phyloP scores from a whole-genome alignment of 1,139 yeast species.

The Meyerozyma carpophila region DNA sequence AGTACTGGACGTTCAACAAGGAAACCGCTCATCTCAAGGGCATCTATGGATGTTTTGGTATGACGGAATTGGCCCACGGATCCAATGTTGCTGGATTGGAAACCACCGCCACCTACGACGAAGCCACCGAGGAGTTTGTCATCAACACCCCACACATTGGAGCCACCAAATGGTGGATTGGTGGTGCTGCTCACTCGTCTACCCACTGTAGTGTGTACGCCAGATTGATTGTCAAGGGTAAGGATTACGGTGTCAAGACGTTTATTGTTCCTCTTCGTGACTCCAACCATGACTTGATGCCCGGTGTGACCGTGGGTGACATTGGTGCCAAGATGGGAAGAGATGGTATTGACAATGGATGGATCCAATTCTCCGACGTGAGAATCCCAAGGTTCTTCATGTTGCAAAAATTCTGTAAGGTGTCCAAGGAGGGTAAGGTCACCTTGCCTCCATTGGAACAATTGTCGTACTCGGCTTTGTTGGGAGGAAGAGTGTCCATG shows the following conservation, averaged over 20 bases:
- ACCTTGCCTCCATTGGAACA: conserved; percentile 42
- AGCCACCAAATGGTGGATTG: conserved; percentile 51
- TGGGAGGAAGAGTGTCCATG: conserved; percentile 44
- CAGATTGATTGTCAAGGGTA: conserved; percentile 37
- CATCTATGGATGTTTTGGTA: conserved; percentile 44
- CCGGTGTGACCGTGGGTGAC: conserved; percentile 42
- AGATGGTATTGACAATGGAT: conserved; percentile 46
- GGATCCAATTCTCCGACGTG: conserved; percentile 44
- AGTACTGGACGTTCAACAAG: conserved; percentile 36
- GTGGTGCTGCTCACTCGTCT: conserved; percentile 49
- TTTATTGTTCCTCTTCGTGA: conserved; percentile 45
- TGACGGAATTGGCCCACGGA: conserved; percentile 49
- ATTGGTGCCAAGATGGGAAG: conserved; percentile 49
- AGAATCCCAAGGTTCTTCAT: conserved; percentile 42
- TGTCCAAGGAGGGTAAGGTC: conserved; percentile 35
- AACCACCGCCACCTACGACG: conserved; percentile 43
- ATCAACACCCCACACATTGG: conserved; percentile 46
- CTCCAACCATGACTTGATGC: conserved; percentile 36
- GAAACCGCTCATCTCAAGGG: conserved; percentile 33
- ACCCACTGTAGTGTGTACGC: conserved; percentile 42
- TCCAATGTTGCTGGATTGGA: conserved; percentile 44
- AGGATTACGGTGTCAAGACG: conserved; percentile 47
- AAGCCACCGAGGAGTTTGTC: conserved; percentile 35
- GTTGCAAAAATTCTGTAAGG: conserved; percentile 46
- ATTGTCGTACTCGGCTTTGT: conserved; percentile 41